Percentiles rank a stretch among this genome's conserved stretches.
Evolutionary conservation across 2,329 filamentous ascomycete species (phyloP).

Genomic region (Dactylellina sp.): DNA sequence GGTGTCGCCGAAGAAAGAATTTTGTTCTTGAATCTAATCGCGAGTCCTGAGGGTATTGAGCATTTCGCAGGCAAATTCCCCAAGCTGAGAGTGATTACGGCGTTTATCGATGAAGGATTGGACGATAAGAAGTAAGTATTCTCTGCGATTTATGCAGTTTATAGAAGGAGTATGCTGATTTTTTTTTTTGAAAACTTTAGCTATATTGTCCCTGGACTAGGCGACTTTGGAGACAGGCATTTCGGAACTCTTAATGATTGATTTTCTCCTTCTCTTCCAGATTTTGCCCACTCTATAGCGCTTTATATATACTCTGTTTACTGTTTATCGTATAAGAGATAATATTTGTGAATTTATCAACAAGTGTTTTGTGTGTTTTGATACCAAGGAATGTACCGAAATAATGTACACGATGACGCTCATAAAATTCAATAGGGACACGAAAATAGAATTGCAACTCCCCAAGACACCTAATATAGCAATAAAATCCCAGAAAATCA

Average conservation of each 20-base stretch:
- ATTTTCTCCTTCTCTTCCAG: not conserved
- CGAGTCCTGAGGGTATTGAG: constrained; percentile 90
- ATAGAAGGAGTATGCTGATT: constrained; percentile 60
- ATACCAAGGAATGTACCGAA: constrained; percentile 20
- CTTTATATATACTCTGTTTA: not conserved
- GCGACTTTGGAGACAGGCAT: constrained; percentile 95
- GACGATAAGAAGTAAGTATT: constrained; percentile 91
- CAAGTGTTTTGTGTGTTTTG: not conserved
- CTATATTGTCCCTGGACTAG: constrained; percentile 93
- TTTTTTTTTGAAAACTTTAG: too few relatives aligned
- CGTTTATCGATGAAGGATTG: constrained; percentile 95
- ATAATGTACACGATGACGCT: constrained; percentile 28
- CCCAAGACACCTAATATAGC: constrained; percentile 31
- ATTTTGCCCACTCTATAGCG: not conserved
- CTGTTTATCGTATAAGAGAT: too few relatives aligned
- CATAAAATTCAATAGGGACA: not conserved
- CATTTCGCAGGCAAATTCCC: constrained; percentile 92
- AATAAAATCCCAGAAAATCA: constrained; percentile 9
- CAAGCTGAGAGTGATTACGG: constrained; percentile 88
- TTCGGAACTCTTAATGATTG: constrained; percentile 75
- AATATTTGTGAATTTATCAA: not conserved
- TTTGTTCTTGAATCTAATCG: constrained; percentile 94
- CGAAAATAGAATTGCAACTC: not conserved
- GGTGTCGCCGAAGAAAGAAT: constrained; percentile 96
- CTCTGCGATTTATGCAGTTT: not conserved